A percentile compares a stretch with the other conserved stretches of the same genome.
Evolutionary conservation across 805 yeast genomes (phyloP).

Genomic region (Isabelozyma heimii): DNA sequence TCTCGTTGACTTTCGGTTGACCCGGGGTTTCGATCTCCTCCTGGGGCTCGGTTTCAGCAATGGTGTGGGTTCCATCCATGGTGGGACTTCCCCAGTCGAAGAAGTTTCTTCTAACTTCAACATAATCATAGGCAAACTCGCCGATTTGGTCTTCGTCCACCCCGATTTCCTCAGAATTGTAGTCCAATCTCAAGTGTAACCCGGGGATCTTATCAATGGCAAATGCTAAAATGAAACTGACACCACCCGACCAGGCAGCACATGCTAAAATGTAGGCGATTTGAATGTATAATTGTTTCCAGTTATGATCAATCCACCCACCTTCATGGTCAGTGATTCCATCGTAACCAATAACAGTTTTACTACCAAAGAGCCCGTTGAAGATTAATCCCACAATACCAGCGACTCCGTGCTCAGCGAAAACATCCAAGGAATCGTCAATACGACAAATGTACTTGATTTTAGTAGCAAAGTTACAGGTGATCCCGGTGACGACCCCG

Average conservation of each 20-base stretch:
- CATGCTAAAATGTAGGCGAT: slow-evolving; percentile 78
- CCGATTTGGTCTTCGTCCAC: slow-evolving; percentile 97
- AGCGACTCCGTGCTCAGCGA: slow-evolving; percentile 99
- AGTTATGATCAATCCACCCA: slow-evolving; percentile 90
- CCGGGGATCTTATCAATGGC: slow-evolving; percentile 79
- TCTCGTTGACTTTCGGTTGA: neutral
- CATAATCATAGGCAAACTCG: slow-evolving; percentile 98
- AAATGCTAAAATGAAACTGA: slow-evolving; percentile 74
- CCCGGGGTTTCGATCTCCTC: neutral
- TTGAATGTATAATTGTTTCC: slow-evolving; percentile 88
- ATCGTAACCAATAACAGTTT: slow-evolving; percentile 88
- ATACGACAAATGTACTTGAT: slow-evolving; percentile 76
- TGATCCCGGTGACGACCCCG: slow-evolving; percentile 76
- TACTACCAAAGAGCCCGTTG: slow-evolving; percentile 84
- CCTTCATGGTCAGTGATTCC: slow-evolving; percentile 81
- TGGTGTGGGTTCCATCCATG: slow-evolving; percentile 3
- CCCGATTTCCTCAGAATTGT: slow-evolving; percentile 83
- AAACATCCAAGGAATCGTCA: slow-evolving; percentile 90
- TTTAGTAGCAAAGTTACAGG: slow-evolving; percentile 88
- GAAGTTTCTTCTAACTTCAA: slow-evolving; percentile 92
- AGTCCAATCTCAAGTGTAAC: slow-evolving; percentile 72
- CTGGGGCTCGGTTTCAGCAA: neutral
- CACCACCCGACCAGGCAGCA: slow-evolving; percentile 69
- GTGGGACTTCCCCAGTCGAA: slow-evolving; percentile 48
- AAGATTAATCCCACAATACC: slow-evolving; percentile 89